Evolutionary conservation across 2,329 filamentous ascomycete species (phyloP).

Genomic region (Raffaelea deltoideospora): DNA sequence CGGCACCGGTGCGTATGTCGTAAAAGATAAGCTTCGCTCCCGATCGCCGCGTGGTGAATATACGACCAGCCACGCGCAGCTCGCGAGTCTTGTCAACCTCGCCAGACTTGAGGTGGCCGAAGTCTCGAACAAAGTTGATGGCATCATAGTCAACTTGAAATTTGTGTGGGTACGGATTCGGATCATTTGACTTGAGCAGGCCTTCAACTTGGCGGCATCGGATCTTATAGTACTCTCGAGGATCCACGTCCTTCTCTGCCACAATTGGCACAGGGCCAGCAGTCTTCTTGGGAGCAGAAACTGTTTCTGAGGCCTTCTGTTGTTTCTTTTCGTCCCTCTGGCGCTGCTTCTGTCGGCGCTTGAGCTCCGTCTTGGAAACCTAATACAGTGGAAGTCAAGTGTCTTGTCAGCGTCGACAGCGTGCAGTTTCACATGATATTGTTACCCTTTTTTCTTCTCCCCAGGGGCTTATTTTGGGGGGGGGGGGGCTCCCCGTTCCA

Average conservation of each 20-base stretch:
- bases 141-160: conserved; percentile 79
- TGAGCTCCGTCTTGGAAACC: conserved; percentile 72
- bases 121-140: conserved; percentile 63
- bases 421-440: no score
- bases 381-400: no score
- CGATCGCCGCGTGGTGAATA: conserved; percentile 74
- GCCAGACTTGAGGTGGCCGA: conserved; percentile 71
- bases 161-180: conserved; percentile 85
- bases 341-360: conserved; percentile 89
- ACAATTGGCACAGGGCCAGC: conserved; percentile 42
- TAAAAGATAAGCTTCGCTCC: conserved; percentile 86
- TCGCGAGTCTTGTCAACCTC: conserved; percentile 63
- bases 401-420: no score
- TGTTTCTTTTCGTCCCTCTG: conserved; percentile 79
- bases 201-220: conserved; percentile 67
- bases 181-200: conserved; percentile 51
- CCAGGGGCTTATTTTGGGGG: no score
- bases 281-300: conserved; percentile 35
- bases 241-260: conserved; percentile 39
- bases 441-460: no score
- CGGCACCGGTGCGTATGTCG: conserved; percentile 51
- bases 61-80: conserved; percentile 66
- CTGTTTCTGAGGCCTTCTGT: conserved; percentile 54
- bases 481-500: no score
- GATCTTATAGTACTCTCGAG: conserved; percentile 82